These are phyloP conservation scores for Cystobasidium onofrii DNA, from an alignment of 768 basidiomycete species.

Conservation along the genomic window DNA sequence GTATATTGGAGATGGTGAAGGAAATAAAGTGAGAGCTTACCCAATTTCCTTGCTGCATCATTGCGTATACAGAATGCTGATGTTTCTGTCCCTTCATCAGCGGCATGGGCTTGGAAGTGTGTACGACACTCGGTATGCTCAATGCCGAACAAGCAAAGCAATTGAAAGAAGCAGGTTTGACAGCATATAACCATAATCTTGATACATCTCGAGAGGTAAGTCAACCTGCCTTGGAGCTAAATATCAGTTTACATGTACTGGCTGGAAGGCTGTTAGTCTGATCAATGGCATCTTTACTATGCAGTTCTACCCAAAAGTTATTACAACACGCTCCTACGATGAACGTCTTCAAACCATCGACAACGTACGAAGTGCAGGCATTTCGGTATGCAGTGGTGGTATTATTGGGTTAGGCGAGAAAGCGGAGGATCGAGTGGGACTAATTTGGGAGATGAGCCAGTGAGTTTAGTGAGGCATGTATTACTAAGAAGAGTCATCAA, in stretches of 20 bases:
- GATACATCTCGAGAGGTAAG: constrained; percentile 79
- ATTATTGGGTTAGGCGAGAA: constrained; percentile 90
- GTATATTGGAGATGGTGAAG: constrained; percentile 80
- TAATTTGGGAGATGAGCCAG: constrained; percentile 90
- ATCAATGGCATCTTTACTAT: no score
- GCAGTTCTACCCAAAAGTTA: constrained; percentile 56
- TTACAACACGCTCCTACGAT: constrained; percentile 88
- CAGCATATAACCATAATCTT: constrained; percentile 97
- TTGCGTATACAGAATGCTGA: background rate
- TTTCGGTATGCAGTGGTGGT: constrained; percentile 93
- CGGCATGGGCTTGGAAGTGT: constrained; percentile 98
- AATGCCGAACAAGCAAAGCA: constrained; percentile 81
- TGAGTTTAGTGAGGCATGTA: no score
- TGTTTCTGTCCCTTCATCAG: constrained; percentile 47
- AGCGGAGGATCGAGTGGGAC: constrained; percentile 77
- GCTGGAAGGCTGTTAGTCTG: no score
- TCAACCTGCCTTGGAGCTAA: background rate
- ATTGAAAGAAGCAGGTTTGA: constrained; percentile 89
- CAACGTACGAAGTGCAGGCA: constrained; percentile 86
- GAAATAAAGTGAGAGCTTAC: constrained; percentile 44
- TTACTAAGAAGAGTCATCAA: background rate
- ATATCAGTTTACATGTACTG: background rate
- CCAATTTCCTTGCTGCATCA: background rate
- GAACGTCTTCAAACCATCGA: constrained; percentile 81
- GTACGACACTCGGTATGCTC: constrained; percentile 96